Percentiles rank a stretch among this genome's conserved stretches.
Evolutionary conservation across 768 basidiomycete genomes (phyloP).

Genomic region (Pleurotus platypus): DNA sequence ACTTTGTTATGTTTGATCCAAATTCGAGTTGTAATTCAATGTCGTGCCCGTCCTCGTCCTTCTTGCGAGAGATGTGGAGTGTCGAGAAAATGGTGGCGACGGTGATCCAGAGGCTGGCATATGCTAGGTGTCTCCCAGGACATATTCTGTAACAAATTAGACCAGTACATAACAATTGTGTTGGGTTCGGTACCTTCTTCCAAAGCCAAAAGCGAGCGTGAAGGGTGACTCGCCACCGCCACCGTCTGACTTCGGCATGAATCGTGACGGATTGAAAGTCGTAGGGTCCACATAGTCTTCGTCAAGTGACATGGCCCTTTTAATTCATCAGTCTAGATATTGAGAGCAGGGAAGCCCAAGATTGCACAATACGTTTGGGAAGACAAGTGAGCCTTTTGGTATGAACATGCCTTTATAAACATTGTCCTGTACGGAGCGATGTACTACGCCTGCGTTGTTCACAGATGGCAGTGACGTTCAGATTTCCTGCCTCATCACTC

Average conservation of each 20-base stretch:
- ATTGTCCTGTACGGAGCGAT: constrained; percentile 27
- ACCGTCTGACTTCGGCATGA: background rate
- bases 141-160: constrained; percentile 29
- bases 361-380: constrained; percentile 29
- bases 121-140: constrained; percentile 43
- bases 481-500: background rate
- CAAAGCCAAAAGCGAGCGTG: background rate
- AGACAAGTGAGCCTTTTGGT: constrained; percentile 28
- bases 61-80: constrained; percentile 37
- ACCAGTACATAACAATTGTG: background rate
- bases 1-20: constrained; percentile 43
- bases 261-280: background rate
- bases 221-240: background rate
- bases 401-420: constrained; percentile 29
- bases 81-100: constrained; percentile 44
- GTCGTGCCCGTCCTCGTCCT: constrained; percentile 28
- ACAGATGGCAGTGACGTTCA: background rate
- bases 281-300: background rate
- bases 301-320: constrained; percentile 6
- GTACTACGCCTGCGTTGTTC: constrained; percentile 22
- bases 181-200: background rate
- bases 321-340: background rate
- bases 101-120: constrained; percentile 44
- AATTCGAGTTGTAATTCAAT: constrained; percentile 36
- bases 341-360: background rate